phyloP scores from a whole-genome alignment of 2,329 filamentous ascomycete species.

The Phoma sp. region DNA sequence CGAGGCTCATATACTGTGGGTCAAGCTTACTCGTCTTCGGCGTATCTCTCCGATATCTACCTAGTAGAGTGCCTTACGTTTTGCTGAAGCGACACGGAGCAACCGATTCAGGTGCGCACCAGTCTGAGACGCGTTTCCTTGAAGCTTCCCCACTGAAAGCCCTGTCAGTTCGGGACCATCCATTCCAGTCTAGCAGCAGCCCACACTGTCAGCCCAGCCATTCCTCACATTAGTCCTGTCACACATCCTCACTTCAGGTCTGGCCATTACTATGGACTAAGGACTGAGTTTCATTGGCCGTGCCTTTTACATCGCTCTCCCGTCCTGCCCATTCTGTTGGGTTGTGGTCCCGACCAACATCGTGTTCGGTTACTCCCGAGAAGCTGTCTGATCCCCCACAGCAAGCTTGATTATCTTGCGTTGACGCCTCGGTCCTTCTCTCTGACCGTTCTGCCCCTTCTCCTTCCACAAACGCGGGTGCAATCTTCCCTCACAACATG shows the following conservation, averaged over 20 bases:
- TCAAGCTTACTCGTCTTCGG: constrained; percentile 19
- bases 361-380: constrained; percentile 46
- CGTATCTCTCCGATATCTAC: constrained; percentile 16
- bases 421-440: constrained; percentile 7
- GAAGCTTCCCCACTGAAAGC: constrained; percentile 26
- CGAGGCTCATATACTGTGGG: constrained; percentile 6
- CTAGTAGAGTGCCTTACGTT: constrained; percentile 25
- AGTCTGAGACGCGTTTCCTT: constrained; percentile 31
- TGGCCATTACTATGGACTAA: constrained; percentile 37
- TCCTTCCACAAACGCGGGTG: constrained; percentile 21
- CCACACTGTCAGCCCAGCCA: constrained; percentile 12
- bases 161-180: constrained; percentile 33
- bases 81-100: constrained; percentile 34
- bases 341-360: constrained; percentile 27
- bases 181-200: constrained; percentile 33
- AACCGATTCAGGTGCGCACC: constrained; percentile 29
- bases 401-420: constrained; percentile 25
- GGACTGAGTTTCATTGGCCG: constrained; percentile 33
- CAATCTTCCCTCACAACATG: constrained; percentile 23
- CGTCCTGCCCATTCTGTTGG: constrained; percentile 34
- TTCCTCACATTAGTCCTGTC: constrained; percentile 10
- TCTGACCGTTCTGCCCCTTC: constrained; percentile 27
- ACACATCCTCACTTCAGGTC: constrained; percentile 21
- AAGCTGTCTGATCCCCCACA: constrained; percentile 34
- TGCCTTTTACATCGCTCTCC: constrained; percentile 20